These are phyloP conservation scores for Calonectria henricotiae DNA, from an alignment of 2,329 filamentous ascomycete genomes.

Conservation along the genomic window DNA sequence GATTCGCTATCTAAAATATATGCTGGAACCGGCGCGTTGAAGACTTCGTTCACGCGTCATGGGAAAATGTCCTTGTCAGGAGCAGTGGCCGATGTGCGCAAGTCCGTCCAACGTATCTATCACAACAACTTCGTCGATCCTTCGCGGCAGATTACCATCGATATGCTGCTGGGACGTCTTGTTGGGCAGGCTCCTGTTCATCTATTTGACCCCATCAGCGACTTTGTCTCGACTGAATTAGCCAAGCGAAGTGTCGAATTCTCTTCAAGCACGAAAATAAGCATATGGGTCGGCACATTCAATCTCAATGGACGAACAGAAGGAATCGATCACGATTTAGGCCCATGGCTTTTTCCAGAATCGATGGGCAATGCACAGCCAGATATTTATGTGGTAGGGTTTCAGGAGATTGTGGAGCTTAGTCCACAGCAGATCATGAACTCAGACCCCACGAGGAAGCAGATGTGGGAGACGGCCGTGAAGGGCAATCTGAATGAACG, in stretches of 20 bases:
- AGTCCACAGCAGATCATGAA: slow-evolving; percentile 99
- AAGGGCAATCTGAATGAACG: slow-evolving; percentile 82
- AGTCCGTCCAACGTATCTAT: slow-evolving; percentile 93
- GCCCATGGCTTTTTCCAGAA: slow-evolving; percentile 86
- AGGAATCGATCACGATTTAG: slow-evolving; percentile 85
- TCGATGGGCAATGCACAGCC: slow-evolving; percentile 75
- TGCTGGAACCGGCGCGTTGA: slow-evolving; percentile 94
- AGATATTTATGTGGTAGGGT: slow-evolving; percentile 90
- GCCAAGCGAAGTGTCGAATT: slow-evolving; percentile 79
- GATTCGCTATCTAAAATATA: slow-evolving; percentile 96
- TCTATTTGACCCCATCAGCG: slow-evolving; percentile 94
- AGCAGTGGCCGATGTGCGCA: slow-evolving; percentile 93
- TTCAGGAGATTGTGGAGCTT: slow-evolving; percentile 98
- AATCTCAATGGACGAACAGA: slow-evolving; percentile 92
- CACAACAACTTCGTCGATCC: slow-evolving; percentile 99
- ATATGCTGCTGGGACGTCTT: slow-evolving; percentile 89
- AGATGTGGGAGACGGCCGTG: slow-evolving; percentile 89
- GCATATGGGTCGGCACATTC: slow-evolving; percentile 91
- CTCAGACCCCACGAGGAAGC: slow-evolving; percentile 89
- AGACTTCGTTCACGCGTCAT: slow-evolving; percentile 93
- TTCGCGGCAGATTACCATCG: slow-evolving; percentile 92
- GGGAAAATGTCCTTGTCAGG: slow-evolving; percentile 97
- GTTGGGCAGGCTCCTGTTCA: slow-evolving; percentile 88
- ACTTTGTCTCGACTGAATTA: slow-evolving; percentile 87
- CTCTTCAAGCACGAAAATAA: slow-evolving; percentile 81